phyloP scores from a whole-genome alignment of 139 green algal species.

The Zygnema cylindricum region DNA sequence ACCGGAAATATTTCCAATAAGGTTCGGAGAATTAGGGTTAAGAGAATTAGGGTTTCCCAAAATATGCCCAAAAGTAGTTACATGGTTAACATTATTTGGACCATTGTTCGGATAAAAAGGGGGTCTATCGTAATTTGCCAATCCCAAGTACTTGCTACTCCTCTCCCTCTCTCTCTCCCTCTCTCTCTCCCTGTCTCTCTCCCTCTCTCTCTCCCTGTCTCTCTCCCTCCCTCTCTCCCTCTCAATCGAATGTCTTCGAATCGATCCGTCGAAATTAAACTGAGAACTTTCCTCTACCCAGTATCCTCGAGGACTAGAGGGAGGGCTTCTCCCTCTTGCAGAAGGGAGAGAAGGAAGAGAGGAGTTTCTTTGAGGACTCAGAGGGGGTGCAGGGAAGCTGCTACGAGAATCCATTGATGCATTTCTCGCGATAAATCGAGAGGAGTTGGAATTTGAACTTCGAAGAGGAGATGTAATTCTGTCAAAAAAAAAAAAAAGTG shows the following conservation, averaged over 20 bases:
- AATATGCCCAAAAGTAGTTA: constrained; percentile 1
- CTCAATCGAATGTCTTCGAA: not conserved
- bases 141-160: not conserved
- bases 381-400: too few relatives aligned
- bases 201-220: constrained; percentile 4
- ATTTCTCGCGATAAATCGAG: too few relatives aligned
- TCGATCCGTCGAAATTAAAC: not conserved
- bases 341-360: too few relatives aligned
- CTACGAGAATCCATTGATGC: too few relatives aligned
- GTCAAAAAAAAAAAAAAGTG: too few relatives aligned
- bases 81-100: too few relatives aligned
- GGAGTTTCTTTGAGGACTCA: too few relatives aligned
- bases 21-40: too few relatives aligned
- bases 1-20: too few relatives aligned
- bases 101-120: too few relatives aligned
- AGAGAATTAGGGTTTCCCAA: too few relatives aligned
- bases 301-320: not conserved
- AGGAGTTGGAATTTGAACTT: constrained; percentile 13
- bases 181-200: not conserved
- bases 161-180: not conserved
- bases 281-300: not conserved
- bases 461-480: too few relatives aligned
- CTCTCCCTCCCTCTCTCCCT: constrained; percentile 8
- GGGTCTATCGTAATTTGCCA: not conserved
- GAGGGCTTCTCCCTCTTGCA: constrained; percentile 9